These are phyloP conservation scores for Barnettozyma pratensis DNA, from an alignment of 805 yeast species.

Conservation along the genomic window DNA sequence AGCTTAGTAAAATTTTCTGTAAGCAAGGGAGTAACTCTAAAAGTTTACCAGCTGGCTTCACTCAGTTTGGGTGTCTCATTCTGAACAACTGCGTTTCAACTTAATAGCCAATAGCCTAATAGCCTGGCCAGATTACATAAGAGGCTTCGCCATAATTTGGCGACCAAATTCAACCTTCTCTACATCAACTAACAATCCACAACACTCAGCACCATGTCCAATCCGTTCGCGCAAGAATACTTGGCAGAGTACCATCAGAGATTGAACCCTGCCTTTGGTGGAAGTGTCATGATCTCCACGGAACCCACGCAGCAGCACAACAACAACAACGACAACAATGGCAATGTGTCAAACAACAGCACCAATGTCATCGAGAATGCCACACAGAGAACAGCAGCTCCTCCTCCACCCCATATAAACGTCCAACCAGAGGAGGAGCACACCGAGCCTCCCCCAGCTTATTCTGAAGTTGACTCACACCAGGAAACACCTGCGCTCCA, in stretches of 20 bases:
- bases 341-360: neutral
- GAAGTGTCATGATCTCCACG: neutral
- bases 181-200: neutral
- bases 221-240: neutral
- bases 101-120: too few species aligned
- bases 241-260: conserved; percentile 1
- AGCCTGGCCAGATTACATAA: too few species aligned
- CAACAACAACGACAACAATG: neutral
- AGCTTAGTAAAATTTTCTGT: too few species aligned
- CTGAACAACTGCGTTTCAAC: too few species aligned
- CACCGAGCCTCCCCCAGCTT: conserved; percentile 33
- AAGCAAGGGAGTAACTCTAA: too few species aligned
- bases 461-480: conserved; percentile 28
- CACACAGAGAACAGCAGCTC: neutral
- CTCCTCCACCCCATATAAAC: neutral
- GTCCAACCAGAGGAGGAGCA: conserved; percentile 11
- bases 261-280: neutral
- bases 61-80: too few species aligned
- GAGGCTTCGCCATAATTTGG: too few species aligned
- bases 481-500: neutral
- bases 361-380: too few species aligned
- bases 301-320: too few species aligned
- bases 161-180: neutral
- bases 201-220: neutral
- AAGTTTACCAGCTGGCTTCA: too few species aligned